Evolutionary conservation across 1,139 yeast species (phyloP).

Genomic region (Protomyces macrosporus): DNA sequence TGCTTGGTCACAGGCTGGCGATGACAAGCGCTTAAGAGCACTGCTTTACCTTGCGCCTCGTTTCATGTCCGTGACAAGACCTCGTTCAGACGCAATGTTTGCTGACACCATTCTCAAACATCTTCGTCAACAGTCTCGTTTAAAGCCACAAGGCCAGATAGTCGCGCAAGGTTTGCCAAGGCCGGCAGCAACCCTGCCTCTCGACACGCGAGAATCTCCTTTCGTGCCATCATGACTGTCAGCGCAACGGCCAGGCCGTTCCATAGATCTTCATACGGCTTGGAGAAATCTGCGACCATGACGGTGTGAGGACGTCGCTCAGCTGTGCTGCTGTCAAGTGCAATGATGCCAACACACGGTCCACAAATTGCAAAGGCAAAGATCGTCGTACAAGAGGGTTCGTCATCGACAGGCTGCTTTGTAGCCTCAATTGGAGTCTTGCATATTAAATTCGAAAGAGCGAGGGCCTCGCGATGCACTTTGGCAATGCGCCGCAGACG

Average conservation of each 20-base stretch:
- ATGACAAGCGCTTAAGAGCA: no score
- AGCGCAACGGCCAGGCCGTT: slow-evolving; percentile 18
- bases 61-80: no score
- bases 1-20: no score
- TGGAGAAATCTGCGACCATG: slow-evolving; percentile 13
- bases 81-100: no score
- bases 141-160: neutral
- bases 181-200: neutral
- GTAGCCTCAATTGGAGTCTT: neutral
- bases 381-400: slow-evolving; percentile 11
- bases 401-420: neutral
- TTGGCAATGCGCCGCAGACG: neutral
- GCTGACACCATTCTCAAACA: neutral
- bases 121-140: neutral
- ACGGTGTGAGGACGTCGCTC: slow-evolving; percentile 12
- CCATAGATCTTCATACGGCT: slow-evolving; percentile 24
- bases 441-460: neutral
- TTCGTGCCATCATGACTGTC: slow-evolving; percentile 31
- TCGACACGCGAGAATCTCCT: slow-evolving; percentile 32
- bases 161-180: neutral
- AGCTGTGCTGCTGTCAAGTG: slow-evolving; percentile 9
- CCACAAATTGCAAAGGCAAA: slow-evolving; percentile 22
- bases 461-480: neutral
- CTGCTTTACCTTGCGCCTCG: no score
- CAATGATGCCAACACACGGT: slow-evolving; percentile 9